Conservation (phyloP, 257 asterid species). For the Orobanche coerulescens region DNA sequence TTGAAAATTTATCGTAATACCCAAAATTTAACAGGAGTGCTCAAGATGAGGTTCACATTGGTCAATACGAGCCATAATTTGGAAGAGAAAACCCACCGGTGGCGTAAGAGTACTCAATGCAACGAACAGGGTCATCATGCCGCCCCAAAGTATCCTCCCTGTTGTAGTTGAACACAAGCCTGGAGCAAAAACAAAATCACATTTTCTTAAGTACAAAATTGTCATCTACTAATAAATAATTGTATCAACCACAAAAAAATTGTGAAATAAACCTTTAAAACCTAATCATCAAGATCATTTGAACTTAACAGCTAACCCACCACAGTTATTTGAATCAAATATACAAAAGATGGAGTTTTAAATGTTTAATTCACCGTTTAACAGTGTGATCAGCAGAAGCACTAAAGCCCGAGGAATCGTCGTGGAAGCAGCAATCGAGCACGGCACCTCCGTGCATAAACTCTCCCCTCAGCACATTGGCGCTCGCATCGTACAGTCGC, state of each 20-base stretch:
- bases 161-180: slow-evolving; percentile 63
- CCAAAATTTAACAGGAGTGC: background rate
- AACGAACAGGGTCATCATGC: slow-evolving; percentile 78
- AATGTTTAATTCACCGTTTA: slow-evolving; percentile 42
- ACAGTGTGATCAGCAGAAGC: slow-evolving; percentile 77
- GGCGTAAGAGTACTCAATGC: slow-evolving; percentile 71
- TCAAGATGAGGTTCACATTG: background rate
- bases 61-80: background rate
- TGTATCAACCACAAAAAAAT: background rate
- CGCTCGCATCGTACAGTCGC: slow-evolving; percentile 84
- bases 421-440: slow-evolving; percentile 89
- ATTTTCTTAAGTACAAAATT: background rate
- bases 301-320: background rate
- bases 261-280: background rate
- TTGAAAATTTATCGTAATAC: background rate
- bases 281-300: background rate
- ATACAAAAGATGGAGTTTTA: background rate
- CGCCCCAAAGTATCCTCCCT: slow-evolving; percentile 67
- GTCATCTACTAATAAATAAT: background rate
- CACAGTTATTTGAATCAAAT: background rate
- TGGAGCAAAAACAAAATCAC: slow-evolving; percentile 18
- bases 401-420: slow-evolving; percentile 83
- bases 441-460: slow-evolving; percentile 81
- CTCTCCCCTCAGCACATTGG: slow-evolving; percentile 70
- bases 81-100: slow-evolving; percentile 40